phyloP scores from a whole-genome alignment of 2,329 filamentous ascomycete species.

The Colletotrichum sp. region DNA sequence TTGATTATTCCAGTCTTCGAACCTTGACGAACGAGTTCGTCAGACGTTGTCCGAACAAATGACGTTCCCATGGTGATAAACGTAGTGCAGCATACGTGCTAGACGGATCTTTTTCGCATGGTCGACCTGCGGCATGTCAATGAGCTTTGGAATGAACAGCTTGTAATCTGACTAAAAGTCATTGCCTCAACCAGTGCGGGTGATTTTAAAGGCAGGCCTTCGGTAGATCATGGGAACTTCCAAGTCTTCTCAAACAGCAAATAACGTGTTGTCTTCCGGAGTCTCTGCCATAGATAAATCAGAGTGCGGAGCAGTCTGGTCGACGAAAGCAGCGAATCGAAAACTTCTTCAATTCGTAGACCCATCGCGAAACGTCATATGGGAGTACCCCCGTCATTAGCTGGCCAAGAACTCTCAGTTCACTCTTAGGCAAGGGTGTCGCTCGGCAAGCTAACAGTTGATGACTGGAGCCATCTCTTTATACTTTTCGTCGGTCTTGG shows the following conservation, averaged over 20 bases:
- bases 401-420: background rate
- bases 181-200: background rate
- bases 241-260: background rate
- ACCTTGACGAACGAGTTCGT: background rate
- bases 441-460: background rate
- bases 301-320: background rate
- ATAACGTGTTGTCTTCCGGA: background rate
- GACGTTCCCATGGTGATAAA: background rate
- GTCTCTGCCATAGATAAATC: background rate
- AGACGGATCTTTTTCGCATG: background rate
- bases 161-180: background rate
- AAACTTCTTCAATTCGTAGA: background rate
- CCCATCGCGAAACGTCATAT: background rate
- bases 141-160: background rate
- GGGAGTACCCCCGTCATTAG: background rate
- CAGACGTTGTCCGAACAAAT: background rate
- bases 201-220: background rate
- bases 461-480: background rate
- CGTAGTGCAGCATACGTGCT: background rate
- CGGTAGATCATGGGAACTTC: background rate
- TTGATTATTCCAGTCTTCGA: background rate
- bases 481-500: background rate
- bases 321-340: background rate
- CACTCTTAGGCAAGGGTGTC: background rate
- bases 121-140: background rate